phyloP scores from a whole-genome alignment of 148 eudicot genomes.

The Amaranthus palmeri region DNA sequence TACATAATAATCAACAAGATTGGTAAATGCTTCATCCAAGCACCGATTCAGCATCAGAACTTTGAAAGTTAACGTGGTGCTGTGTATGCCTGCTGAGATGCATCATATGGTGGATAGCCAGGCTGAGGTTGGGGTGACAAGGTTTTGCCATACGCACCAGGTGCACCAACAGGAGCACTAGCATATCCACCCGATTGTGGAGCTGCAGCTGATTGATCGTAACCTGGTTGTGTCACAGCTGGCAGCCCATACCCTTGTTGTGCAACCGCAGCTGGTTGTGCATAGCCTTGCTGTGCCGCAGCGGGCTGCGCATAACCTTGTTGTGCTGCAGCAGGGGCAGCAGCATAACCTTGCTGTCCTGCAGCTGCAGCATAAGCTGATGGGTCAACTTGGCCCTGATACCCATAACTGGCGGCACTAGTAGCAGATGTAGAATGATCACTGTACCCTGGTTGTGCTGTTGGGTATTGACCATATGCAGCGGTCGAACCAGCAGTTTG shows the following conservation, averaged over 20 bases:
- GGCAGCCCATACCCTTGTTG: slow-evolving; percentile 34
- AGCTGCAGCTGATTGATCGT: slow-evolving; percentile 40
- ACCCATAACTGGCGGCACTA: slow-evolving; percentile 41
- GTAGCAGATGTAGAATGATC: slow-evolving; percentile 44
- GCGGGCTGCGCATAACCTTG: slow-evolving; percentile 35
- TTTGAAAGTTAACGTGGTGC: slow-evolving; percentile 42
- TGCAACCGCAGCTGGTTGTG: slow-evolving; percentile 38
- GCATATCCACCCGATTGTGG: slow-evolving; percentile 45
- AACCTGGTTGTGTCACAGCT: slow-evolving; percentile 41
- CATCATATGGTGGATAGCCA: slow-evolving; percentile 51
- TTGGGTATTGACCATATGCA: slow-evolving; percentile 60
- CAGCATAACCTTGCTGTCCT: slow-evolving; percentile 30
- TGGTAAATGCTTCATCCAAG: neutral
- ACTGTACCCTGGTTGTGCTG: slow-evolving; percentile 47
- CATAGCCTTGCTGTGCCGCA: slow-evolving; percentile 45
- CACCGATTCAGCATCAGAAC: slow-evolving; percentile 2
- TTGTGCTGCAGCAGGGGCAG: slow-evolving; percentile 30
- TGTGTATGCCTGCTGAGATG: slow-evolving; percentile 49
- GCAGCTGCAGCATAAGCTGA: slow-evolving; percentile 44
- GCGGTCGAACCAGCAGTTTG: slow-evolving; percentile 42
- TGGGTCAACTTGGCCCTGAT: slow-evolving; percentile 47
- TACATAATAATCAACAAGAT: neutral
- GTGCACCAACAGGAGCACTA: slow-evolving; percentile 33
- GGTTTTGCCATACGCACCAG: slow-evolving; percentile 24
- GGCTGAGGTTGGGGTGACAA: slow-evolving; percentile 36